Conservation (phyloP, 164 flowering plant species). For the Cinnamomum chago region DNA sequence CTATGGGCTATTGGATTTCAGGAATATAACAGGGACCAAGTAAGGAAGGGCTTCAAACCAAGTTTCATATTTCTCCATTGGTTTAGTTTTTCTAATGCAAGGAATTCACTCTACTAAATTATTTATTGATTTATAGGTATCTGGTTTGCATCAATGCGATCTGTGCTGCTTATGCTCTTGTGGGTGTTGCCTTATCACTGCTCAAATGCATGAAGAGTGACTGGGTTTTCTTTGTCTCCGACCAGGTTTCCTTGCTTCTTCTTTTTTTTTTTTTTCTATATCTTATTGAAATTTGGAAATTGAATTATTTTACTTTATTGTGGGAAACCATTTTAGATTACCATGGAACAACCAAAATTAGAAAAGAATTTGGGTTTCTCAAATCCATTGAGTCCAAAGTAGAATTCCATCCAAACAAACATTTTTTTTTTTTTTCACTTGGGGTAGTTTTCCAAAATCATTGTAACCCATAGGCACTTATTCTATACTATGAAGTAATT, state of each 20-base stretch:
- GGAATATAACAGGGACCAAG: constrained; percentile 64
- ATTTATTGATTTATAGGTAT: constrained; percentile 41
- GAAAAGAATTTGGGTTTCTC: too few species aligned
- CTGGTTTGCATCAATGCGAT: constrained; percentile 63
- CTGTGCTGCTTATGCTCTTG: constrained; percentile 60
- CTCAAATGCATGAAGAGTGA: constrained; percentile 48
- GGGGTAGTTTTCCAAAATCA: too few species aligned
- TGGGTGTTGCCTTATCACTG: constrained; percentile 51
- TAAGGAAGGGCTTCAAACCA: constrained; percentile 18
- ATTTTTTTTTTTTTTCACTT: too few species aligned
- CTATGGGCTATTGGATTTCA: constrained; percentile 52
- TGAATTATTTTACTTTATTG: too few species aligned
- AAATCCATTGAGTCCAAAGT: too few species aligned
- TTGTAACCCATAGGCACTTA: neutral
- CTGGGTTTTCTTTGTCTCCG: constrained; percentile 86
- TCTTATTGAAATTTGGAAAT: too few species aligned
- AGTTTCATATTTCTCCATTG: neutral
- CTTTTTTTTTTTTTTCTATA: neutral
- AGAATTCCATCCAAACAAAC: too few species aligned
- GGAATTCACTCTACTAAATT: neutral
- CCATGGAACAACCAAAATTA: too few species aligned
- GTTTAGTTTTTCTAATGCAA: too few species aligned
- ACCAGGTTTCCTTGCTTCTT: constrained; percentile 53
- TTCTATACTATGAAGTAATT: too few species aligned
- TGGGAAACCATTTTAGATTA: too few species aligned